phyloP scores from a whole-genome alignment of 192 early-diverging fungal species.

The Dimargaris xerosporica region DNA sequence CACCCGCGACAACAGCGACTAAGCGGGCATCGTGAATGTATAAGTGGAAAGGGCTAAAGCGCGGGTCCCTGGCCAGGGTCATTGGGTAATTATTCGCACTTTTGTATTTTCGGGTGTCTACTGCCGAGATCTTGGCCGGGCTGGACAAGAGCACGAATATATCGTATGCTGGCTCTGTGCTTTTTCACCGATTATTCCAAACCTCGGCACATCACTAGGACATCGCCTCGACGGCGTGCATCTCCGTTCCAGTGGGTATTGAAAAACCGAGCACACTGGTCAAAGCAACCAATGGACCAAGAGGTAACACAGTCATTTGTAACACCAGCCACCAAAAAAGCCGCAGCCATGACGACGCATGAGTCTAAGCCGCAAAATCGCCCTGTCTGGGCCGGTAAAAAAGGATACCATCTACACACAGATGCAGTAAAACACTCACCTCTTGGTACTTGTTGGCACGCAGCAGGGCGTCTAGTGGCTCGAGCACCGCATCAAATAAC shows the following conservation, averaged over 20 bases:
- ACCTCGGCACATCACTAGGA: slow-evolving; percentile 53
- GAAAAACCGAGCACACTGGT: slow-evolving; percentile 71
- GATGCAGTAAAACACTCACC: slow-evolving; percentile 16
- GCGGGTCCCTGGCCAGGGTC: no score
- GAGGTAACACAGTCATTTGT: background rate
- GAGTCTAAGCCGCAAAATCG: background rate
- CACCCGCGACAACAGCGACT: no score
- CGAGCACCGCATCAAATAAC: slow-evolving; percentile 50
- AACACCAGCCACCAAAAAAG: background rate
- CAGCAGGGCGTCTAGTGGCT: slow-evolving; percentile 22
- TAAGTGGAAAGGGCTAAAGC: no score
- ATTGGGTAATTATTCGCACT: no score
- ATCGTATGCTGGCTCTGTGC: no score
- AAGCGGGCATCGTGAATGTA: no score
- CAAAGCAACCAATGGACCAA: slow-evolving; percentile 8
- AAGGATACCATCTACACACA: background rate
- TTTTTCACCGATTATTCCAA: background rate
- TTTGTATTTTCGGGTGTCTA: no score
- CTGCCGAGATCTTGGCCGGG: no score
- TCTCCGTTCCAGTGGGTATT: slow-evolving; percentile 85
- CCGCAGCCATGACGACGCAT: background rate
- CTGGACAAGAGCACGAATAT: no score
- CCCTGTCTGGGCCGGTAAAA: background rate
- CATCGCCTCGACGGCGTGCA: slow-evolving; percentile 57
- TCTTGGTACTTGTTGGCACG: slow-evolving; percentile 33